Conservation (phyloP, 495 filamentous ascomycete species). For the Lepraria neglecta region DNA sequence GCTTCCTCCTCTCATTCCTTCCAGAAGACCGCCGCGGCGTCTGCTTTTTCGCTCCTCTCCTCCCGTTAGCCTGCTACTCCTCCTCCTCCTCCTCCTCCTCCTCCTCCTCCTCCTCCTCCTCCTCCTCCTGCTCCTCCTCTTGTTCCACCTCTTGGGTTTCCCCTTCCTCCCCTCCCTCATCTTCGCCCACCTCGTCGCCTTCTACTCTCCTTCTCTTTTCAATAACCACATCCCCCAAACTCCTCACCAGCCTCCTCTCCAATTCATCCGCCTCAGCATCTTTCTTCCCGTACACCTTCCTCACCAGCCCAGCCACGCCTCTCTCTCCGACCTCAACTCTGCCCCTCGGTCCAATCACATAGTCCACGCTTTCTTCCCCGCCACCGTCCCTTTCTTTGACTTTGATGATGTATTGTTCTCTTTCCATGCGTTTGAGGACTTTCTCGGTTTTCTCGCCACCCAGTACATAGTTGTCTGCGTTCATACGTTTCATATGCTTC, state of each 20-base stretch:
- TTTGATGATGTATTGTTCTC: constrained; percentile 75
- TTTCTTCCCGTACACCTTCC: constrained; percentile 49
- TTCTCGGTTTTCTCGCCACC: constrained; percentile 65
- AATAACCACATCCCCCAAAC: constrained; percentile 49
- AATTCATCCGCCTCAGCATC: constrained; percentile 27
- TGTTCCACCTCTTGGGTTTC: constrained; percentile 8
- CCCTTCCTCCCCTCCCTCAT: constrained; percentile 12
- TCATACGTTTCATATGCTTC: constrained; percentile 67
- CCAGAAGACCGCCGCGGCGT: constrained; percentile 19
- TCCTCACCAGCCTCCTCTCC: constrained; percentile 34
- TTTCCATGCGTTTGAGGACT: constrained; percentile 65
- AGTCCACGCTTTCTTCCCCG: constrained; percentile 71
- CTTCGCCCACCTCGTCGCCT: constrained; percentile 17
- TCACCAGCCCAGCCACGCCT: constrained; percentile 64
- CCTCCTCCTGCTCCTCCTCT: constrained; percentile 13
- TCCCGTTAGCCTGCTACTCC: constrained; percentile 19
- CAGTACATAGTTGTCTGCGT: constrained; percentile 68
- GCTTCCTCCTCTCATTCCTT: constrained; percentile 18
- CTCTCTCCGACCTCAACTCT: constrained; percentile 76
- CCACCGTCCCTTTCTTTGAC: constrained; percentile 56
- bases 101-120: constrained; percentile 18
- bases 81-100: constrained; percentile 17
- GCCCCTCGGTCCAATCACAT: constrained; percentile 73
- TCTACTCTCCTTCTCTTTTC: constrained; percentile 11
- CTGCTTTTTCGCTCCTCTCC: constrained; percentile 25